phyloP scores from a whole-genome alignment of 352 stramenopile genomes.

The Phytophthora brassicae region DNA sequence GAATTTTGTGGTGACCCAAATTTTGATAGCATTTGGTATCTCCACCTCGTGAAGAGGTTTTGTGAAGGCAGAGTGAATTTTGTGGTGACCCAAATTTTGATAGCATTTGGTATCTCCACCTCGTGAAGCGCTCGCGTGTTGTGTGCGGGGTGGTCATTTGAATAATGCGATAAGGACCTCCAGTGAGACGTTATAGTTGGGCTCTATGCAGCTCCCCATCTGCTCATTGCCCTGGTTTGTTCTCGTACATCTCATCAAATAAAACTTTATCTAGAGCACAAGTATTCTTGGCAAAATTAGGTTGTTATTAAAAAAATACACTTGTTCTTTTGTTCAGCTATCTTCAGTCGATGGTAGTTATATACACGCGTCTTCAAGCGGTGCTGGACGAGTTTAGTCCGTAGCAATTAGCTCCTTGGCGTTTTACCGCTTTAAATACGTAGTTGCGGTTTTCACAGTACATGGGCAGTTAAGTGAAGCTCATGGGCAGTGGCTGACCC shows the following conservation, averaged over 20 bases:
- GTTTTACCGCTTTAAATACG: constrained; percentile 31
- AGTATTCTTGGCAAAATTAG: neutral
- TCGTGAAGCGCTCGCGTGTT: constrained; percentile 49
- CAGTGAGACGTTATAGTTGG: constrained; percentile 77
- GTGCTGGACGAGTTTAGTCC: constrained; percentile 7
- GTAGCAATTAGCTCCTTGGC: neutral
- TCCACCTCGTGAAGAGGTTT: constrained; percentile 83
- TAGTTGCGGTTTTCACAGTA: constrained; percentile 26
- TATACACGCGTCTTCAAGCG: constrained; percentile 15
- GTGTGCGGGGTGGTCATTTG: constrained; percentile 83
- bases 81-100: neutral
- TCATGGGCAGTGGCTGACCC: constrained; percentile 32
- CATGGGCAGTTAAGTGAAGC: constrained; percentile 11
- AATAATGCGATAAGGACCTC: constrained; percentile 74
- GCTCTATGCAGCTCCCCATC: constrained; percentile 65
- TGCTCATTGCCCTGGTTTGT: constrained; percentile 80
- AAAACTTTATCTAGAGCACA: neutral
- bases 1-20: neutral
- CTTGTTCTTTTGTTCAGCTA: constrained; percentile 2
- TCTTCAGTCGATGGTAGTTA: constrained; percentile 14
- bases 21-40: constrained; percentile 80
- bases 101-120: constrained; percentile 89
- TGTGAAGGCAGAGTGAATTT: no score
- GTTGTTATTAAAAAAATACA: constrained; percentile 17
- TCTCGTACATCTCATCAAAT: constrained; percentile 45